Conservation (phyloP, 164 flowering plant genomes). For the Piper longum region DNA sequence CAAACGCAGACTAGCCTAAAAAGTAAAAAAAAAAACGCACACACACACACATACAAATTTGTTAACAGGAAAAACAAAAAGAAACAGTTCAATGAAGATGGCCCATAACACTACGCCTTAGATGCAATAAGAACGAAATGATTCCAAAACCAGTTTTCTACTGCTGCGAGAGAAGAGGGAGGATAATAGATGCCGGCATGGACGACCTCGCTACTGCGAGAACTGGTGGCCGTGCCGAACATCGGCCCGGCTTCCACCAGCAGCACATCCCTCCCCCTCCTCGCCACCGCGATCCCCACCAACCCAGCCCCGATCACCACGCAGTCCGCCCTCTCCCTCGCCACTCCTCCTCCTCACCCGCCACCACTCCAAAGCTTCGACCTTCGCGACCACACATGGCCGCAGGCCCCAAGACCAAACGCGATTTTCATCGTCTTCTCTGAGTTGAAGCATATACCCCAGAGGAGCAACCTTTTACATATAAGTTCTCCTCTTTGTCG, state of each 20-base stretch:
- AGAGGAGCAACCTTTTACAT: too few relatives aligned
- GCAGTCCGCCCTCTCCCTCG: conserved; percentile 63
- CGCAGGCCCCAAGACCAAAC: not conserved
- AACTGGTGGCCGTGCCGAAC: conserved; percentile 71
- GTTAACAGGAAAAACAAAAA: not conserved
- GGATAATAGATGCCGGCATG: conserved; percentile 90
- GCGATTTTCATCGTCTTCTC: not conserved
- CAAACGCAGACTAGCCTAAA: conserved; percentile 53
- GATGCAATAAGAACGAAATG: not conserved
- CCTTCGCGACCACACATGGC: not conserved
- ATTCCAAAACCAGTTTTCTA: conserved; percentile 1
- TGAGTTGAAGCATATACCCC: too few relatives aligned
- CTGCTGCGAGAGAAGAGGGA: conserved; percentile 56
- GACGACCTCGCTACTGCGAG: conserved; percentile 83
- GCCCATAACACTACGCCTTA: too few relatives aligned
- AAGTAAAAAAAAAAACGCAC: not conserved
- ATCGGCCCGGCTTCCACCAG: conserved; percentile 69
- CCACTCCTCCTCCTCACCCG: conserved; percentile 2
- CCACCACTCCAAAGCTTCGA: not conserved
- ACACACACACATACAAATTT: too few relatives aligned
- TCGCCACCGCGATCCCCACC: conserved; percentile 69
- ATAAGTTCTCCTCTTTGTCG: too few relatives aligned
- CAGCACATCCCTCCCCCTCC: conserved; percentile 71
- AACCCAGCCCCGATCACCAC: conserved; percentile 94
- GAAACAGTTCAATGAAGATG: too few relatives aligned